Base-by-base conservation (phyloP, 441 rosid species). In the Biscutella laevigata region DNA sequence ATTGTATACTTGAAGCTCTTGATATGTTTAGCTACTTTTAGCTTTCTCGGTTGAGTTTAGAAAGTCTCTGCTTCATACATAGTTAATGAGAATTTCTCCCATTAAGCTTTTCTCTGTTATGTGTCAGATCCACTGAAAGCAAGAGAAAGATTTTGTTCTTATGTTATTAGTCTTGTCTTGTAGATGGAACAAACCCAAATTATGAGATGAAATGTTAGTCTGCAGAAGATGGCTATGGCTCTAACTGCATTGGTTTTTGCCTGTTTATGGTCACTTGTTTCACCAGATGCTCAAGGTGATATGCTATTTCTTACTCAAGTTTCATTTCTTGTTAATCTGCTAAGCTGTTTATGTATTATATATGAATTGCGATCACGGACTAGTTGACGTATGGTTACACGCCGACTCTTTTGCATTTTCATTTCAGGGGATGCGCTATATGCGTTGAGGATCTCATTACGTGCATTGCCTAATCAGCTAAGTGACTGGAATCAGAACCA, bases 401-500 rank as follows among this genome's bases (percentile, higher is more conserved):
- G n/a, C 13, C 15, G 36, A 9, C 43, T 64, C 32, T 17, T 28
- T 33, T 34, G 58, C 53, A 41, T 34, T 53, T 49, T 11, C 17
- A 48, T 69, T 76, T 67, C 79, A 91, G 98, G 96, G 55, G 87
- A 78, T 59, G 95, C 94, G 12, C 64, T 91, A n/a, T 68, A 2
- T 67, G 74, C 78, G n/a, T 61, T 91, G 72, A 82, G 30, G 81
- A n/a, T 0, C 26, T 77, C 96, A 2, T 54, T 88, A 17, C 68
- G 45, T 53, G 83, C 77, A 67, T 66, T 80, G 20, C 45, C 4
- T n/a, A 47, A 35, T 66, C 86, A 79, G 63, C 76, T 91, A 45
- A 5, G 8, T 21, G 91, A 91, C 61, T 91, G 98, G 96, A 88
- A 83, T 37, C 87, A 59, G 69, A 72, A 78, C 61, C 96, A 61